Conservation (phyloP, 257 asterid species). For the Henckelia pumila region DNA sequence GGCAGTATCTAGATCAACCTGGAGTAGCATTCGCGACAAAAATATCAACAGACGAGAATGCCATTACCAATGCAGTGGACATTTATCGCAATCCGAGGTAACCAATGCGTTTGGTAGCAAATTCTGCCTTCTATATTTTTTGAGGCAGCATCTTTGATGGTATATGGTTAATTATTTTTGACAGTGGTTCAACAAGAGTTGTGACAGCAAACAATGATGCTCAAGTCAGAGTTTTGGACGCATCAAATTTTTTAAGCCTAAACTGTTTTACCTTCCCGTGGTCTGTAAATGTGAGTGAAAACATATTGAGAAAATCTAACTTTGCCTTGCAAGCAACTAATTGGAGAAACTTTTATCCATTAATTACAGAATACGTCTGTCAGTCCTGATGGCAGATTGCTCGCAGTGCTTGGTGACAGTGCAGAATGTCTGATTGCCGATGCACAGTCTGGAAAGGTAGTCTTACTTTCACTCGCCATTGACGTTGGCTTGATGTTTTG, state of each 20-base stretch:
- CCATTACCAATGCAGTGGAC: constrained; percentile 81
- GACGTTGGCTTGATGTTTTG: background rate
- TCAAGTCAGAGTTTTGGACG: constrained; percentile 68
- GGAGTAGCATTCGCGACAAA: constrained; percentile 74
- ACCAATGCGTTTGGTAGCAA: background rate
- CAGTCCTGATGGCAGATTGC: constrained; percentile 62
- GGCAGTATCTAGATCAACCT: constrained; percentile 64
- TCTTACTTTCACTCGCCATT: background rate
- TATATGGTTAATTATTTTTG: background rate
- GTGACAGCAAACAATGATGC: constrained; percentile 82
- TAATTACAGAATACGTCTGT: constrained; percentile 56
- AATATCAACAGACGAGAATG: constrained; percentile 60
- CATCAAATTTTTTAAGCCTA: constrained; percentile 45
- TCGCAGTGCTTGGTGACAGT: constrained; percentile 77
- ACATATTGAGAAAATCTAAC: background rate
- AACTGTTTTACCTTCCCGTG: constrained; percentile 67
- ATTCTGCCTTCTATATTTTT: background rate
- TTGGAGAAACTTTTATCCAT: background rate
- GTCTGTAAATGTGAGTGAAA: constrained; percentile 82
- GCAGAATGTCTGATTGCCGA: constrained; percentile 58
- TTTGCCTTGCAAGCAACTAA: constrained; percentile 5
- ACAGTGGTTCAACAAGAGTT: constrained; percentile 67
- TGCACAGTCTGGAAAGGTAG: constrained; percentile 63
- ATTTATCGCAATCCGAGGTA: constrained; percentile 45
- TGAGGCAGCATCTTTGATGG: constrained; percentile 6